These are phyloP conservation scores for Picochlorum sp. DNA, from an alignment of 139 green algal genomes.

Conservation along the genomic window DNA sequence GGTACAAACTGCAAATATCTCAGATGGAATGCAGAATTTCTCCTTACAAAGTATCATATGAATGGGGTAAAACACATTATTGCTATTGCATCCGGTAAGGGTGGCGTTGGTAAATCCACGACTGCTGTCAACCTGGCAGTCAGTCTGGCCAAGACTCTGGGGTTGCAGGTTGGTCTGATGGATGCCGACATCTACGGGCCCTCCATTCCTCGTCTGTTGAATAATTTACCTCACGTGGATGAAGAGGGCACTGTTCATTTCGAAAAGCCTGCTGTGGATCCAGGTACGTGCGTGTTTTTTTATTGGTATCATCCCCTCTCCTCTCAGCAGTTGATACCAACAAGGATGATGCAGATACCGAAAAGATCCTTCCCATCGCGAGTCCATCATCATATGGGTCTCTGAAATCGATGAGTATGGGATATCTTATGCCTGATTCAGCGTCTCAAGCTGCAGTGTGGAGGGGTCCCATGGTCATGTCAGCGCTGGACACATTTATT, in stretches of 20 bases:
- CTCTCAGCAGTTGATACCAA: not conserved
- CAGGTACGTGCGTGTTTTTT: not conserved
- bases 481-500: slow-evolving; percentile 76
- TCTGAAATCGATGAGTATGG: slow-evolving; percentile 72
- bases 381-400: slow-evolving; percentile 26
- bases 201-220: slow-evolving; percentile 76
- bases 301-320: not conserved
- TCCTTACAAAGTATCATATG: slow-evolving; percentile 8
- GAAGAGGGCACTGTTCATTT: not conserved
- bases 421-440: slow-evolving; percentile 73
- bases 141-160: slow-evolving; percentile 47
- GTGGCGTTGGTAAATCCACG: slow-evolving; percentile 90
- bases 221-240: slow-evolving; percentile 27
- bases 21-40: not conserved
- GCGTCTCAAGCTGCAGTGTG: slow-evolving; percentile 57
- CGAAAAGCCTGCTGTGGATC: slow-evolving; percentile 36
- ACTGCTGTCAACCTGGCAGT: slow-evolving; percentile 86
- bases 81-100: slow-evolving; percentile 82
- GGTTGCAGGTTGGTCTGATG: slow-evolving; percentile 73
- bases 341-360: not conserved
- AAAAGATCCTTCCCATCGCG: slow-evolving; percentile 46
- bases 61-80: slow-evolving; percentile 68
- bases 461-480: slow-evolving; percentile 87
- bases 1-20: no score
- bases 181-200: slow-evolving; percentile 91